Base-by-base conservation (phyloP, 345 rosid species). In the Arabis alpina region DNA sequence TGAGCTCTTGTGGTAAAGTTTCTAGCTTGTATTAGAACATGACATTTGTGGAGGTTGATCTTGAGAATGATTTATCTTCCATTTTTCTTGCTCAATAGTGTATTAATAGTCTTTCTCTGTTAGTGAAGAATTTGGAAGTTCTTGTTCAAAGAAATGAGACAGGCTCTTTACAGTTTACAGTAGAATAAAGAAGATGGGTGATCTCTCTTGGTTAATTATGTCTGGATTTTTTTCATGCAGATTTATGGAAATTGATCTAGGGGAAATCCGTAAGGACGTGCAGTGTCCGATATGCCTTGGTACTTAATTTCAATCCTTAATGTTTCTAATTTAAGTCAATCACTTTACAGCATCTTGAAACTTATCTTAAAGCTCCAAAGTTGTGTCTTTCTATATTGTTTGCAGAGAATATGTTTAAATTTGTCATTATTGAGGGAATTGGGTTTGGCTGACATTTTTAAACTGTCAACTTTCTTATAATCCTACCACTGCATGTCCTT, bases 241-340 rank as follows among this genome's bases (percentile, higher is more conserved):
- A 41, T 80, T 32, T 75, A 78, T 84, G 60, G 51, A 75, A 0
- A 82, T 89, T 51, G 83, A 84, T 60, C 75, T 81, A 50, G 74
- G 85, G 10, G 93, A 87, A 48, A 76, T 89, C 70, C 88, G 86
- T 25, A 87, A 86, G 69, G 91, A 86, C 69, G 91, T 89, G 52
- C 96, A 87, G 59, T 89, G 96, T 72, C 93, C 89, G 2, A 89
- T 89, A 64, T 89, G 93, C 70, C 63, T 89, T 62, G 96, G 96
- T 89, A 74, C 70, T 36, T 70, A 4, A 10, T 30, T 56, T 66
- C 55, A 30, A 19, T 61, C 39, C 16, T 43, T 11, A 42, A 61
- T 50, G 3, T 52, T 40, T 24, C 34, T 10, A 13, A 3, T 48
- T 48, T 10, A 54, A 15, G 43, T 40, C 3, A 2, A 11, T 7